These are phyloP conservation scores for Botrytis medusae DNA, from an alignment of 2,329 filamentous ascomycete genomes.

Conservation along the genomic window DNA sequence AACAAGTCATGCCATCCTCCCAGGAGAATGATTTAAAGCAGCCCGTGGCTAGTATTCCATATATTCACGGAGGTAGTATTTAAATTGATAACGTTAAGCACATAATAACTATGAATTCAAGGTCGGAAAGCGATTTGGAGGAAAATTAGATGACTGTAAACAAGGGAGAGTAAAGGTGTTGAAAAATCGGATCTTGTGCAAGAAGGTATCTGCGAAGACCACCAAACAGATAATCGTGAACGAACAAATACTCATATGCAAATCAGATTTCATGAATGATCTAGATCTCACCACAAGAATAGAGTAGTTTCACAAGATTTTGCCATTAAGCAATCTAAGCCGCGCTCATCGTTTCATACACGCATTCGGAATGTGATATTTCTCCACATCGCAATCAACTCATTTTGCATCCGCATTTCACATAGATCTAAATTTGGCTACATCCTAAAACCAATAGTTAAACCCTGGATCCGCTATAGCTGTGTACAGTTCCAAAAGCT, in stretches of 20 bases:
- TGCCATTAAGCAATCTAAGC: not conserved
- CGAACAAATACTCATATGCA: not conserved
- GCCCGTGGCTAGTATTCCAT: too few relatives aligned
- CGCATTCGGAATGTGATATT: not conserved
- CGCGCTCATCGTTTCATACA: not conserved
- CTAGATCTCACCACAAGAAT: not conserved
- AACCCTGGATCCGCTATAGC: not conserved
- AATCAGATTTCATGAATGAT: not conserved
- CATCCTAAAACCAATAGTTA: not conserved
- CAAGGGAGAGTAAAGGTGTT: not conserved
- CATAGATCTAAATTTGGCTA: not conserved
- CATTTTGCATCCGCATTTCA: constrained; percentile 1
- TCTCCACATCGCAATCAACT: not conserved
- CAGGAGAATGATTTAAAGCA: not conserved
- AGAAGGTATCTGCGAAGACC: not conserved
- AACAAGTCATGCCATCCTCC: not conserved
- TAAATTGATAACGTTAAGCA: not conserved
- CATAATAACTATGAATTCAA: not conserved
- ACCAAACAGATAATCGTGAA: not conserved
- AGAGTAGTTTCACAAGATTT: too few relatives aligned
- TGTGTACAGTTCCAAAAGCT: not conserved
- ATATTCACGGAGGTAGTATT: not conserved
- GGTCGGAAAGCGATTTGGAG: fast-evolving
- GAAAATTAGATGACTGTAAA: not conserved
- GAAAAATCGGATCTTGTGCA: not conserved